Percentiles rank a stretch among this genome's conserved stretches.
Conservation (phyloP, 2,329 filamentous ascomycete species). For the Chaetothyriales sp. region DNA sequence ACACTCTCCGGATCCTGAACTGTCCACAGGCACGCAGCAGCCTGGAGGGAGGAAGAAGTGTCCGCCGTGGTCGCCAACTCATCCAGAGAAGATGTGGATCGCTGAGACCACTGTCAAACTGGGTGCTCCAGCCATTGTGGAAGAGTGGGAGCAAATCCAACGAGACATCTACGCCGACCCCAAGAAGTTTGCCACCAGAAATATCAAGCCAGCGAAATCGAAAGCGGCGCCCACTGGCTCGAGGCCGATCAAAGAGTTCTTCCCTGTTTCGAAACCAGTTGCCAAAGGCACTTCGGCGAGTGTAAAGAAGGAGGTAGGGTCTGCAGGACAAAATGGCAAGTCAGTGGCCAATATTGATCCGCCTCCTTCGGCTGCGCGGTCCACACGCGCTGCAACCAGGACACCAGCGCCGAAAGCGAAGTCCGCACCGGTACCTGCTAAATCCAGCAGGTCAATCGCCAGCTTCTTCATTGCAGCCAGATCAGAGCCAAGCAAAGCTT, state of each 20-base stretch:
- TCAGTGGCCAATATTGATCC: background rate
- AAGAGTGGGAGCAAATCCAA: conserved; percentile 44
- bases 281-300: background rate
- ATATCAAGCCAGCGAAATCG: background rate
- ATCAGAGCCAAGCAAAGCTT: conserved; percentile 2
- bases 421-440: background rate
- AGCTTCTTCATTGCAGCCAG: conserved; percentile 9
- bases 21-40: conserved; percentile 29
- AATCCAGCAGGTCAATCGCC: conserved; percentile 3
- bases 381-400: background rate
- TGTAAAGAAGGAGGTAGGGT: background rate
- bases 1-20: conserved; percentile 19
- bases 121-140: conserved; percentile 49
- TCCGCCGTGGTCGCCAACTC: conserved; percentile 47
- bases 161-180: conserved; percentile 10
- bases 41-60: conserved; percentile 6
- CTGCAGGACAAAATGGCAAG: background rate
- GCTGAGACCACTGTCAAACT: conserved; percentile 48
- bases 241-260: conserved; percentile 8
- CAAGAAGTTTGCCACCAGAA: conserved; percentile 11
- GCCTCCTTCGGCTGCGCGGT: background rate
- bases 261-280: background rate
- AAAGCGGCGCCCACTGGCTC: background rate
- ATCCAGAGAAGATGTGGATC: conserved; percentile 54
- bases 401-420: background rate